Conservation (phyloP, 768 basidiomycete species). For the Auriscalpium microsporum region DNA sequence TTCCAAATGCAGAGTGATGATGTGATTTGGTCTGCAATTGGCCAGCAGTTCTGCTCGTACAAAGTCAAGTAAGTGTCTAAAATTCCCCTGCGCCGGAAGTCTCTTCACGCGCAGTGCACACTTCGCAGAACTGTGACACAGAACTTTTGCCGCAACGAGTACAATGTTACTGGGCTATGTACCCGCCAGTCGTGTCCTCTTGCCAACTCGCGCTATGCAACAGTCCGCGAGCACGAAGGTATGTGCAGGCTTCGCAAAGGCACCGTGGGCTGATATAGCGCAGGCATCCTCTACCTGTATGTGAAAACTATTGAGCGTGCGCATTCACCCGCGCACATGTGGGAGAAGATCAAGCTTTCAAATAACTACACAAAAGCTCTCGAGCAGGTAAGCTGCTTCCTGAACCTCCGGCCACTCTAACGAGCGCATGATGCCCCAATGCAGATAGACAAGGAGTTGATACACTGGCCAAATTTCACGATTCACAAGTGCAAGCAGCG, state of each 20-base stretch:
- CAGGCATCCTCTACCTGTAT: slow-evolving; percentile 84
- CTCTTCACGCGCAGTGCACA: slow-evolving; percentile 1
- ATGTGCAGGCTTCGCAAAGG: slow-evolving; percentile 3
- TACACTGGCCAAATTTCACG: slow-evolving; percentile 98
- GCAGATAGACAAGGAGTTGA: slow-evolving; percentile 89
- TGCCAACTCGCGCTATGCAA: slow-evolving; percentile 97
- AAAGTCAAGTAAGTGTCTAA: slow-evolving; percentile 85
- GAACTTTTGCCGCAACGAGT: slow-evolving; percentile 98
- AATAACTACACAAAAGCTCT: slow-evolving; percentile 93
- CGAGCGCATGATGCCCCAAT: background rate
- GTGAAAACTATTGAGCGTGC: slow-evolving; percentile 98
- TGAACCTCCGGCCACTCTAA: background rate
- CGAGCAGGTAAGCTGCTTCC: slow-evolving; percentile 63
- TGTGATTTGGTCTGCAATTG: slow-evolving; percentile 96
- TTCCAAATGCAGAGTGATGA: slow-evolving; percentile 84
- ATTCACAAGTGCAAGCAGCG: slow-evolving; percentile 99
- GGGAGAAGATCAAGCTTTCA: slow-evolving; percentile 90
- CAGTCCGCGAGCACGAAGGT: slow-evolving; percentile 97
- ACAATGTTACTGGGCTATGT: slow-evolving; percentile 96
- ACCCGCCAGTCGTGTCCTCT: slow-evolving; percentile 92
- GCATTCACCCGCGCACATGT: slow-evolving; percentile 94
- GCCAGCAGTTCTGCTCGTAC: slow-evolving; percentile 94
- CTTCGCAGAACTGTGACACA: slow-evolving; percentile 75
- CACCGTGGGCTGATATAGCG: too few species aligned
- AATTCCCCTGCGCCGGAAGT: background rate